phyloP scores from a whole-genome alignment of 208 protist genomes.

The Plasmodiophora brassicae region DNA sequence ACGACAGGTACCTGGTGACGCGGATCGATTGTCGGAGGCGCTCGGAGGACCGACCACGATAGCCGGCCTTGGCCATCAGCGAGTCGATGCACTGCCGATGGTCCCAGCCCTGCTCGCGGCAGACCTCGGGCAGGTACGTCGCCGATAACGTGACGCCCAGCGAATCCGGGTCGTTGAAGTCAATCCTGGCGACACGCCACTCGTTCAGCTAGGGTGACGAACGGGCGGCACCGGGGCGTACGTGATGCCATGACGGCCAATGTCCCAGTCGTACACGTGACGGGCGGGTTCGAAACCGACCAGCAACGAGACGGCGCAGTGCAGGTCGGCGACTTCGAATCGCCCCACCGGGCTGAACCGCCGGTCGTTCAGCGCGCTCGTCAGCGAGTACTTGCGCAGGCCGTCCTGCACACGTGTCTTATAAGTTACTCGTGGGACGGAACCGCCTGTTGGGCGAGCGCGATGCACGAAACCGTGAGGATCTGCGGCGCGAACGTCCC shows the following conservation, averaged over 20 bases:
- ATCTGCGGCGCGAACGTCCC: constrained; percentile 7
- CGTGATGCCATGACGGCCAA: not conserved
- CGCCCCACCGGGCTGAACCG: constrained; percentile 4
- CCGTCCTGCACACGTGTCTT: not conserved
- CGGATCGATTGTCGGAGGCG: not conserved
- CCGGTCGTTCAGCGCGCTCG: constrained; percentile 31
- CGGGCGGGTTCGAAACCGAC: not conserved
- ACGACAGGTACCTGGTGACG: constrained; percentile 30
- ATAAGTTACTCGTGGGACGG: no score
- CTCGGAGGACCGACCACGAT: not conserved
- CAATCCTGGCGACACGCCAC: constrained; percentile 3
- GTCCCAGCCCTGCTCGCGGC: constrained; percentile 33
- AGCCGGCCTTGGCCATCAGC: constrained; percentile 24
- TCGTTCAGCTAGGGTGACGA: constrained; percentile 28
- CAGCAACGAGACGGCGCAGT: constrained; percentile 16
- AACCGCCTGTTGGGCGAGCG: not conserved
- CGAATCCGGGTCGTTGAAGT: not conserved
- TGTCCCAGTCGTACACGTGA: constrained; percentile 24
- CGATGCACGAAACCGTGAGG: not conserved
- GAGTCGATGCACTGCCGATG: constrained; percentile 15
- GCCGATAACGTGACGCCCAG: not conserved
- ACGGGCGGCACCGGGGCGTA: not conserved
- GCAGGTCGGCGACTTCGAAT: not conserved
- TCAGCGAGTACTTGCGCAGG: not conserved
- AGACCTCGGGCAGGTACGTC: constrained; percentile 38